Conservation (phyloP, 2,329 filamentous ascomycete genomes). For the Sporothrix globosa region DNA sequence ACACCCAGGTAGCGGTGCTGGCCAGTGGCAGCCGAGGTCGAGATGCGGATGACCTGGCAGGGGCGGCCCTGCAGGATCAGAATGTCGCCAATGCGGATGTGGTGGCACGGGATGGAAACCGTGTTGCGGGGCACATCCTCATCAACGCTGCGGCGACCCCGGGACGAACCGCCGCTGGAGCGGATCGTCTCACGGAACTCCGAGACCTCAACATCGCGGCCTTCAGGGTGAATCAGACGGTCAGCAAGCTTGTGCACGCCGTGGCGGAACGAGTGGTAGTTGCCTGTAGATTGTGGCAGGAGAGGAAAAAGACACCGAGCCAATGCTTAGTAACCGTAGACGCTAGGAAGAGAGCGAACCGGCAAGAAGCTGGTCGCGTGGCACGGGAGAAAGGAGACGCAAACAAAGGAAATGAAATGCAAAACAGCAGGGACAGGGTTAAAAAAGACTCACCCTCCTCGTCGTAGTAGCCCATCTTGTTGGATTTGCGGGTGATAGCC, state of each 20-base stretch:
- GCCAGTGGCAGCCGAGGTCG: conserved; percentile 93
- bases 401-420: background rate
- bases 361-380: conserved; percentile 16
- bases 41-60: conserved; percentile 99
- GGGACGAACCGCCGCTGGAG: conserved; percentile 39
- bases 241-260: conserved; percentile 62
- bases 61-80: conserved; percentile 98
- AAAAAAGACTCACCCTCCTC: conserved; percentile 56
- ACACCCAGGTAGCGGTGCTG: conserved; percentile 99
- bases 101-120: conserved; percentile 98
- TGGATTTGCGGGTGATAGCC: conserved; percentile 51
- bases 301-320: background rate
- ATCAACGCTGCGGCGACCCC: conserved; percentile 41
- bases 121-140: conserved; percentile 66
- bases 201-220: conserved; percentile 55
- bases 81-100: conserved; percentile 98
- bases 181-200: conserved; percentile 50
- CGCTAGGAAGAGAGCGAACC: conserved; percentile 33
- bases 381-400: background rate
- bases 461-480: conserved; percentile 70
- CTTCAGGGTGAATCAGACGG: conserved; percentile 54
- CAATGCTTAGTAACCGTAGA: conserved; percentile 32
- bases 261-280: conserved; percentile 63
- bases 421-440: background rate
- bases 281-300: conserved; percentile 47